Conservation (phyloP, 805 yeast genomes). For the Hagleromyces aurorensis region DNA sequence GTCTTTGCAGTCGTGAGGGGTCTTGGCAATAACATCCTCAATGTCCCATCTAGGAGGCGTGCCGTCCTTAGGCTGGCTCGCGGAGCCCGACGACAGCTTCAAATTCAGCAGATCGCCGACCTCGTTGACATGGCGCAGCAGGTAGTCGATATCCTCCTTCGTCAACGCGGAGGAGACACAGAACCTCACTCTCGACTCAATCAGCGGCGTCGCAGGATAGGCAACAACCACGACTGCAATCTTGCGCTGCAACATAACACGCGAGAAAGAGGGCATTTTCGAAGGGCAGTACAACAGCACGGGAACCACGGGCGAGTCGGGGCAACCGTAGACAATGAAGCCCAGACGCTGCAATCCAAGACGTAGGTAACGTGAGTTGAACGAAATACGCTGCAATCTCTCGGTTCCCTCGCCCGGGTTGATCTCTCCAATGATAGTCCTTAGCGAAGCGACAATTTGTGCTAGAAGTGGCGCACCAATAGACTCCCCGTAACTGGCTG, state of each 20-base stretch:
- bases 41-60: constrained; percentile 69
- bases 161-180: constrained; percentile 90
- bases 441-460: constrained; percentile 76
- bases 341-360: constrained; percentile 88
- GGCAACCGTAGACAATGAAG: constrained; percentile 88
- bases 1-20: constrained; percentile 55
- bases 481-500: constrained; percentile 73
- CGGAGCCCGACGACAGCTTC: constrained; percentile 70
- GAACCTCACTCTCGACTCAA: constrained; percentile 82
- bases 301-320: constrained; percentile 95
- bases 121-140: constrained; percentile 61
- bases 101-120: constrained; percentile 70
- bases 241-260: constrained; percentile 68
- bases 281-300: constrained; percentile 80
- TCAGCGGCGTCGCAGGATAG: constrained; percentile 93
- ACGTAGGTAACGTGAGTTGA: constrained; percentile 89
- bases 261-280: constrained; percentile 87
- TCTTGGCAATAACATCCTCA: constrained; percentile 65
- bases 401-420: constrained; percentile 91
- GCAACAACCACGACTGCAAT: constrained; percentile 96
- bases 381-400: constrained; percentile 87
- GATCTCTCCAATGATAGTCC: constrained; percentile 69
- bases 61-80: constrained; percentile 56
- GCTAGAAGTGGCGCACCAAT: constrained; percentile 86
- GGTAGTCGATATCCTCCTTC: constrained; percentile 84